Percentiles rank a stretch among this genome's conserved stretches.
These are phyloP conservation scores for Styphnolobium japonicum DNA, from an alignment of 306 rosid genomes.

Conservation along the genomic window DNA sequence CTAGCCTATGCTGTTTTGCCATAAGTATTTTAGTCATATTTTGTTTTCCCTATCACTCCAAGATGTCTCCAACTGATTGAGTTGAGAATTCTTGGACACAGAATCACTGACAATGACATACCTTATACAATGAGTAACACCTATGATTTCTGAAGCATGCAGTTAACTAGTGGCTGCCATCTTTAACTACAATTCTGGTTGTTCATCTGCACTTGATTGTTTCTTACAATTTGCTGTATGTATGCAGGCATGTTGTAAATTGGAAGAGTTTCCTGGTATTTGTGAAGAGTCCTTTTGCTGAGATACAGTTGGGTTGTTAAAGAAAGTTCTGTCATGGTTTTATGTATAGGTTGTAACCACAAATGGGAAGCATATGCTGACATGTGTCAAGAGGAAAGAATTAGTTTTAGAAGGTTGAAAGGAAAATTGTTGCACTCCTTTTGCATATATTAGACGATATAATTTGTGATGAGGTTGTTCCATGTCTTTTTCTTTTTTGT, in stretches of 20 bases:
- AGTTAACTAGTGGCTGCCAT: neutral
- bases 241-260: slow-evolving; percentile 45
- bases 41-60: neutral
- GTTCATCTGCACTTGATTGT: neutral
- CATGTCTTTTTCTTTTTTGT: slow-evolving; percentile 23
- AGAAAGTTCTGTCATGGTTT: slow-evolving; percentile 15
- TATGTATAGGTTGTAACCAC: slow-evolving; percentile 22
- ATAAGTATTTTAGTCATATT: neutral
- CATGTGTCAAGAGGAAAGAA: slow-evolving; percentile 6
- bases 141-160: slow-evolving; percentile 15
- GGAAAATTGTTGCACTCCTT: slow-evolving; percentile 23
- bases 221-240: slow-evolving; percentile 20
- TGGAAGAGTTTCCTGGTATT: slow-evolving; percentile 32
- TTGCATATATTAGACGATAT: slow-evolving; percentile 29
- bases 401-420: slow-evolving; percentile 24
- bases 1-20: slow-evolving; percentile 6
- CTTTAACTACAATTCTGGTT: slow-evolving; percentile 13
- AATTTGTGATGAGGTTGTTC: slow-evolving; percentile 16
- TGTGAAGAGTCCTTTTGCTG: slow-evolving; percentile 14
- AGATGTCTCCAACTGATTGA: neutral
- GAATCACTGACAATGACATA: no score
- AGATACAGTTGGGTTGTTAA: slow-evolving; percentile 23
- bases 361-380: slow-evolving; percentile 28
- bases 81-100: neutral
- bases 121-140: neutral